phyloP scores from a whole-genome alignment of 2,329 filamentous ascomycete species.

The Tetracladium maxilliforme region DNA sequence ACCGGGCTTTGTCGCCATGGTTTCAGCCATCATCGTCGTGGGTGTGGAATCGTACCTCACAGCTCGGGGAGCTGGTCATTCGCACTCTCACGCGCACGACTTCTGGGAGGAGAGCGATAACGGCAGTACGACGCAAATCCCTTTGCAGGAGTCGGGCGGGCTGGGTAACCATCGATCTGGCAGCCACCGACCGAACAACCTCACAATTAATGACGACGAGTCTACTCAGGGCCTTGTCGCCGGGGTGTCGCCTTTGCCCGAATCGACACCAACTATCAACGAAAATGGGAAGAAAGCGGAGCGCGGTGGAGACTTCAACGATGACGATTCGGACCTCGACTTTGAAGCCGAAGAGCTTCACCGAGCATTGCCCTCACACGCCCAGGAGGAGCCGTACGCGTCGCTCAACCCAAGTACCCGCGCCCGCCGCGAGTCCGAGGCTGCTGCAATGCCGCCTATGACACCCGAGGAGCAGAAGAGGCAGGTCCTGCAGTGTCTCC shows the following conservation, averaged over 20 bases:
- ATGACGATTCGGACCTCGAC: constrained; percentile 40
- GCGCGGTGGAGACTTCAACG: constrained; percentile 14
- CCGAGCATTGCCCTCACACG: no score
- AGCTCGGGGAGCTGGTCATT: constrained; percentile 47
- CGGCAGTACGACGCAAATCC: constrained; percentile 18
- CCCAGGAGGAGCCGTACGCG: no score
- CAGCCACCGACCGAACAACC: constrained; percentile 27
- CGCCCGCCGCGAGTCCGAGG: constrained; percentile 9
- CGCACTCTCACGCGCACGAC: constrained; percentile 32
- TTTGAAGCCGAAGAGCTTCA: no score
- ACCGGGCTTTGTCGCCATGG: constrained; percentile 70
- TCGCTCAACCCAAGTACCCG: constrained; percentile 18
- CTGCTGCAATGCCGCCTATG: no score
- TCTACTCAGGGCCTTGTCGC: constrained; percentile 39
- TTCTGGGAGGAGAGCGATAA: constrained; percentile 20
- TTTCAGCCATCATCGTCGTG: constrained; percentile 69
- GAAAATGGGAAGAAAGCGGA: constrained; percentile 12
- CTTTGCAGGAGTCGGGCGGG: constrained; percentile 1
- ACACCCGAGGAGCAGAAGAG: constrained; percentile 50
- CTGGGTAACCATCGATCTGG: constrained; percentile 1
- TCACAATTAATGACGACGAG: constrained; percentile 33
- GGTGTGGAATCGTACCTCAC: constrained; percentile 82
- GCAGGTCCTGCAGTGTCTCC: constrained; percentile 60
- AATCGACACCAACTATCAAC: constrained; percentile 26
- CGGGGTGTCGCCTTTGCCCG: constrained; percentile 41